Base-by-base conservation (phyloP, 2,329 filamentous ascomycete genomes). In the Aspergillus pseudoviridinutans region DNA sequence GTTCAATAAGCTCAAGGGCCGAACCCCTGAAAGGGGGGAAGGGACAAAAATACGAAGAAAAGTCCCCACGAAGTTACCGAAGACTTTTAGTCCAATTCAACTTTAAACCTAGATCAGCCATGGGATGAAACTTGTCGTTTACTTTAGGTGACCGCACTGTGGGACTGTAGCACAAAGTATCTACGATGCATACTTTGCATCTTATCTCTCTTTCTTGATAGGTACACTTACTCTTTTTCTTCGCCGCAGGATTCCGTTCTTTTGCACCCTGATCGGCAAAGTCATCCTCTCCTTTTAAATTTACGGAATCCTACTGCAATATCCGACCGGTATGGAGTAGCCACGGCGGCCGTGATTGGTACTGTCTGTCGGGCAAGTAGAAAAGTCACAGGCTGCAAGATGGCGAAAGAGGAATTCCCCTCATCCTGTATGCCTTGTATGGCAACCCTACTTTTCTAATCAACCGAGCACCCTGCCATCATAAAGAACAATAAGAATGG, bases 21-120 rank as follows among this genome's bases (percentile, higher is more conserved):
- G 68, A 62, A 46, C n/a, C 64, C 68, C 65, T 64, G 64, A 58
- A 53, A 53, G 24, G 24, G n/a, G n/a, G n/a, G n/a, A n/a, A n/a
- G n/a, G n/a, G n/a, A n/a, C n/a, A n/a, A n/a, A n/a, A n/a, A n/a
- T n/a, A n/a, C n/a, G n/a, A n/a, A n/a, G n/a, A n/a, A n/a, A n/a
- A 1, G 28, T 17, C 12, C 57, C 59, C 57, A 60, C 42, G 60
- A 64, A 65, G 64, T 58, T 66, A 63, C 60, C 62, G 58, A 66
- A 54, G 60, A 64, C 63, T 65, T 50, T 57, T 53, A 59, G 53
- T 57, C 14, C 42, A 58, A 53, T 51, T 52, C 60, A 65, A 63
- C 61, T 59, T 55, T 62, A 63, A 66, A 62, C 58, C 56, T 60
- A 38, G 32, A 38, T 38, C 14, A 38, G 32, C 32, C 32, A 38